phyloP scores from a whole-genome alignment of 768 basidiomycete genomes.

The Epithele typhae region DNA sequence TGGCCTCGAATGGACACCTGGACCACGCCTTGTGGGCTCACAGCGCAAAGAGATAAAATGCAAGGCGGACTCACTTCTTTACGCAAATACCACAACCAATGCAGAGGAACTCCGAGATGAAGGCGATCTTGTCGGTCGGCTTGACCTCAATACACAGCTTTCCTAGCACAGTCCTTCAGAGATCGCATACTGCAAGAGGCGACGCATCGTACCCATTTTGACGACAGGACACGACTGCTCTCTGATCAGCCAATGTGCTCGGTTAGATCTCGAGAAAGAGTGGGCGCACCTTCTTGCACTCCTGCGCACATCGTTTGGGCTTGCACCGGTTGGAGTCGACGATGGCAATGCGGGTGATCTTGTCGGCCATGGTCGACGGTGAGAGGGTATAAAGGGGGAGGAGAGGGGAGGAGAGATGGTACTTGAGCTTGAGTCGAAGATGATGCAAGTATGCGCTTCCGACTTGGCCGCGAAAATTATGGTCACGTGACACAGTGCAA shows the following conservation, averaged over 20 bases:
- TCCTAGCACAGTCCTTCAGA: conserved; percentile 40
- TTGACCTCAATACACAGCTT: conserved; percentile 99
- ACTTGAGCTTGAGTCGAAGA: background rate
- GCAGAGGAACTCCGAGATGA: conserved; percentile 97
- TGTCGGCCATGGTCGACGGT: conserved; percentile 46
- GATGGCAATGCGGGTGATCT: conserved; percentile 97
- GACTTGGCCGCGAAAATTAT: background rate
- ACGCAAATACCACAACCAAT: conserved; percentile 99
- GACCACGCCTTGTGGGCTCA: background rate
- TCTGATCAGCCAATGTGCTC: conserved; percentile 1
- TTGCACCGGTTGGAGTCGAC: conserved; percentile 91
- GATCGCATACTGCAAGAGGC: background rate
- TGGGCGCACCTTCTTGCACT: conserved; percentile 88
- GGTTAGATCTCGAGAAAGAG: background rate
- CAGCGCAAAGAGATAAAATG: background rate
- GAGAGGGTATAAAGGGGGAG: background rate
- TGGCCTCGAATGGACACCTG: conserved; percentile 99
- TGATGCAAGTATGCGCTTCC: too few relatives aligned
- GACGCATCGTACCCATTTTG: conserved; percentile 73
- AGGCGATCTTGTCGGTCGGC: conserved; percentile 93
- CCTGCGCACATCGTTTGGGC: conserved; percentile 94
- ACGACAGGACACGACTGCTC: conserved; percentile 89
- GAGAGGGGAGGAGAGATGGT: background rate
- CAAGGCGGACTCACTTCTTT: conserved; percentile 72
- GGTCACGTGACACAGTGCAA: too few relatives aligned